phyloP scores from a whole-genome alignment of 495 filamentous ascomycete genomes.

The Penicillium canariense region DNA sequence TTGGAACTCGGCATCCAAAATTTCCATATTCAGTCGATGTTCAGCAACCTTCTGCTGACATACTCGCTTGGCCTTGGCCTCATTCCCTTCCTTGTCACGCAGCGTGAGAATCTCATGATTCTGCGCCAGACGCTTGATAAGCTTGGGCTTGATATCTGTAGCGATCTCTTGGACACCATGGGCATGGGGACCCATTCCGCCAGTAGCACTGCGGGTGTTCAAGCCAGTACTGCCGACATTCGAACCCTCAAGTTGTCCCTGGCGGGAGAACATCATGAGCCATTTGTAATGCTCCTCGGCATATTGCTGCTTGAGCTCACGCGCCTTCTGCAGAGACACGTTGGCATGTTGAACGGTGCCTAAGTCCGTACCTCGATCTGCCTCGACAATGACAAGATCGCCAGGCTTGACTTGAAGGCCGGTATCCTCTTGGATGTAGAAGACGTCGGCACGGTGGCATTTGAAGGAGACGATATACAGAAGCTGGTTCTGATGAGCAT shows the following conservation, averaged over 20 bases:
- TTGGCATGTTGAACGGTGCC: slow-evolving; percentile 88
- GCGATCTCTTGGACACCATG: slow-evolving; percentile 74
- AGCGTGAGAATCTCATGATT: slow-evolving; percentile 83
- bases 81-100: slow-evolving; percentile 92
- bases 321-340: slow-evolving; percentile 77
- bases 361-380: slow-evolving; percentile 91
- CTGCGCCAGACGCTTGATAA: slow-evolving; percentile 92
- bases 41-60: slow-evolving; percentile 95
- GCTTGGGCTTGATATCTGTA: slow-evolving; percentile 83
- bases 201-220: slow-evolving; percentile 59
- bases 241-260: slow-evolving; percentile 60
- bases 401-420: slow-evolving; percentile 86
- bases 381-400: slow-evolving; percentile 95
- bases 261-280: slow-evolving; percentile 93
- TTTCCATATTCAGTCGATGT: slow-evolving; percentile 95
- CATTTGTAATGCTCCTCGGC: slow-evolving; percentile 92
- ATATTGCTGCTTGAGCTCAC: slow-evolving; percentile 82
- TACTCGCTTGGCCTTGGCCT: slow-evolving; percentile 94
- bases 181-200: slow-evolving; percentile 70
- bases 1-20: slow-evolving; percentile 98
- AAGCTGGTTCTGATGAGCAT: slow-evolving; percentile 75
- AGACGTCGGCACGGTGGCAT: slow-evolving; percentile 88
- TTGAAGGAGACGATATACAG: slow-evolving; percentile 95
- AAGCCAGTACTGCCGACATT: slow-evolving; percentile 53
- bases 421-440: slow-evolving; percentile 93